A percentile compares a stretch with the other conserved stretches of the same genome.
Evolutionary conservation across 179 eudicot species (phyloP).

Genomic region (Beta lomatogona): DNA sequence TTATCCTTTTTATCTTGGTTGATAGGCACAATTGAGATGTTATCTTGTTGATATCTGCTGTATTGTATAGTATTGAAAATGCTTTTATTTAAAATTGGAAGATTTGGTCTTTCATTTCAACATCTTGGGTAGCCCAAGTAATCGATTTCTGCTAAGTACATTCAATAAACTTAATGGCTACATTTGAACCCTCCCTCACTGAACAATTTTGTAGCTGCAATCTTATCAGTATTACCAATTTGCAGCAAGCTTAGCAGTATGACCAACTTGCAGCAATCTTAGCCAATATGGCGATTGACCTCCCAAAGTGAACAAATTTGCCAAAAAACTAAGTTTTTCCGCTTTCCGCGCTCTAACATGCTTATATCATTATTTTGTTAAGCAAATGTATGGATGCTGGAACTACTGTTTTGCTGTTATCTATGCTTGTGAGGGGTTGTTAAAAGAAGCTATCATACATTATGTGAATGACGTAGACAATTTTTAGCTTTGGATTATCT

Average conservation of each 20-base stretch:
- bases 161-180: background rate
- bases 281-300: no score
- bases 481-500: background rate
- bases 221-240: no score
- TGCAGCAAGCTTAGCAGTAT: no score
- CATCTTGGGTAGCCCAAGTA: background rate
- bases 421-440: background rate
- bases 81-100: background rate
- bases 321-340: background rate
- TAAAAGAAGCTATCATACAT: background rate
- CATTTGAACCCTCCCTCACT: no score
- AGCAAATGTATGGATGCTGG: background rate
- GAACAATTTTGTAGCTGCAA: no score
- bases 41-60: constrained; percentile 9
- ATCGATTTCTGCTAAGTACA: background rate
- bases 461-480: background rate
- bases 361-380: background rate
- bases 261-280: no score
- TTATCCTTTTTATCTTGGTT: background rate
- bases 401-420: background rate
- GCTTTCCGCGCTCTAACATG: background rate
- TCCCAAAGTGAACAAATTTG: no score
- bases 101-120: background rate
- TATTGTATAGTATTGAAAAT: background rate
- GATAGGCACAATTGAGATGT: background rate